Evolutionary conservation across 78 protist species (phyloP).

Genomic region (Bodo saltans): DNA sequence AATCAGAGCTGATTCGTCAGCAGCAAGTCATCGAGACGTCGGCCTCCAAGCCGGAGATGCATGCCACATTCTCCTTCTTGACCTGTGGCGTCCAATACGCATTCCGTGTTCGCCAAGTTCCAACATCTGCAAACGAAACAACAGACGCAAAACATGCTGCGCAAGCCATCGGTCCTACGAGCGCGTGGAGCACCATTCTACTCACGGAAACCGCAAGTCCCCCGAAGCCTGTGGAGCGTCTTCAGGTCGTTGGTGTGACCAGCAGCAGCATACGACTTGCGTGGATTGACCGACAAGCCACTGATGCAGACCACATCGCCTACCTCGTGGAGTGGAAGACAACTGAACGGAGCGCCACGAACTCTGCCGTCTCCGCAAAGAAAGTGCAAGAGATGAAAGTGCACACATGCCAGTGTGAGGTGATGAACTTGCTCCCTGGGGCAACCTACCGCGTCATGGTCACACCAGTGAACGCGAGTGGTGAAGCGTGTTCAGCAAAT

Average conservation of each 20-base stretch:
- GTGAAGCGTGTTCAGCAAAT: background rate
- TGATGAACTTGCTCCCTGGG: background rate
- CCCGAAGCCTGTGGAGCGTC: background rate
- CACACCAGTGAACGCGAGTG: background rate
- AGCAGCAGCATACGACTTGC: background rate
- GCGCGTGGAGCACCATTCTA: background rate
- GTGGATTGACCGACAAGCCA: background rate
- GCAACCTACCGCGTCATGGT: background rate
- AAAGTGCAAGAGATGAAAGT: background rate
- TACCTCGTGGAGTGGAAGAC: background rate
- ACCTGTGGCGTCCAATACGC: background rate
- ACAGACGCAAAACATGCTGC: too few relatives aligned
- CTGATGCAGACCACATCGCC: background rate
- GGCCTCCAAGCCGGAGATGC: background rate
- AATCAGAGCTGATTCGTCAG: background rate
- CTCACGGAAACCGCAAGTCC: background rate
- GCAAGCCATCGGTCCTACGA: too few relatives aligned
- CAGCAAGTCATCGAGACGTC: background rate
- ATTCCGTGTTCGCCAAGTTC: background rate
- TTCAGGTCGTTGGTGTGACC: background rate
- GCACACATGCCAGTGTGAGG: background rate
- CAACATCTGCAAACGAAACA: background rate
- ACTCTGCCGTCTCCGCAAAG: background rate
- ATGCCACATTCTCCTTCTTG: background rate
- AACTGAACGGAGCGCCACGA: background rate